A percentile compares a stretch with the other conserved stretches of the same genome.
These are phyloP conservation scores for Boechera divaricarpa DNA, from an alignment of 345 rosid species.

Conservation along the genomic window DNA sequence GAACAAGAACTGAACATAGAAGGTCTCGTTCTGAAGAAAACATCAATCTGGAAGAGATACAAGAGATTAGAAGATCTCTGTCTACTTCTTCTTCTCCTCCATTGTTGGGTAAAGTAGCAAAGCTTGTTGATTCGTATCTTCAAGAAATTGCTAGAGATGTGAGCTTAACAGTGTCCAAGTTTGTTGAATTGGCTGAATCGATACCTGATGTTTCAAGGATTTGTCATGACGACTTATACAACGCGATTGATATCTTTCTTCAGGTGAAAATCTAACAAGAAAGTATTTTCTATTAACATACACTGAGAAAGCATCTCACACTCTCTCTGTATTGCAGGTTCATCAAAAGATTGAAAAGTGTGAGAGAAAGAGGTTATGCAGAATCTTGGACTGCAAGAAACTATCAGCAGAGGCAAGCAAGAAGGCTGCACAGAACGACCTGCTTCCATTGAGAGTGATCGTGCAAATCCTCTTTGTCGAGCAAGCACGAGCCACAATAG, in stretches of 20 bases:
- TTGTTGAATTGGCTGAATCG: conserved; percentile 70
- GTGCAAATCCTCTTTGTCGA: conserved; percentile 94
- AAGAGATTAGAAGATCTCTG: conserved; percentile 71
- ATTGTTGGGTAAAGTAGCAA: conserved; percentile 82
- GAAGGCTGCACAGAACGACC: conserved; percentile 93
- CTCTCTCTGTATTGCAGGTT: conserved; percentile 49
- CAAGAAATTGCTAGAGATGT: conserved; percentile 76
- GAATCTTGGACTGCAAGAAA: conserved; percentile 87
- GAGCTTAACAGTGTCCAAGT: conserved; percentile 73
- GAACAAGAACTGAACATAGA: conserved; percentile 70
- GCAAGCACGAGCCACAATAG: conserved; percentile 70
- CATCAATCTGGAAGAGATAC: conserved; percentile 69
- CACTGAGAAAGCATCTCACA: conserved; percentile 3
- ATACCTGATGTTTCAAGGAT: conserved; percentile 75
- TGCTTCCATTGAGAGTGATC: conserved; percentile 84
- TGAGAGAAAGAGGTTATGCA: conserved; percentile 79
- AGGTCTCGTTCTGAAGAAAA: conserved; percentile 91
- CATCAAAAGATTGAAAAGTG: conserved; percentile 77
- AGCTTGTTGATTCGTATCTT: conserved; percentile 83
- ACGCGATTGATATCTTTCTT: conserved; percentile 87
- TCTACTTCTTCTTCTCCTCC: conserved; percentile 79
- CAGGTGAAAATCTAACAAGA: conserved; percentile 63
- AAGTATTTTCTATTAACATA: neutral
- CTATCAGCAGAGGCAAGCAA: conserved; percentile 88
- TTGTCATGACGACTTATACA: conserved; percentile 86